Percentiles rank a stretch among this genome's conserved stretches.
Evolutionary conservation across 2,329 filamentous ascomycete species (phyloP).

Genomic region (Alternaria triticimaculans): DNA sequence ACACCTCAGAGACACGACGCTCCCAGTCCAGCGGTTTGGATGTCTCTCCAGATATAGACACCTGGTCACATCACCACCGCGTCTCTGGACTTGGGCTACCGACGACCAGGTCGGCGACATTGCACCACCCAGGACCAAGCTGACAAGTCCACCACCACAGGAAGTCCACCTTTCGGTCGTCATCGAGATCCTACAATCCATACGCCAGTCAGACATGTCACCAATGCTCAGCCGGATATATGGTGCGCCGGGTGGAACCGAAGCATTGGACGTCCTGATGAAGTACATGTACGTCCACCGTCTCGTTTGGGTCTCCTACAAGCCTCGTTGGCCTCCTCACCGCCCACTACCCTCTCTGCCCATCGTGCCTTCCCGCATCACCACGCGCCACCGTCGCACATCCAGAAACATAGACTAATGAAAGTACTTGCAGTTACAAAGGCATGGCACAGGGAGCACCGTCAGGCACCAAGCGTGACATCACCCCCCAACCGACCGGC

Average conservation of each 20-base stretch:
- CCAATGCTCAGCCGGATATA: conserved; percentile 85
- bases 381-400: not conserved
- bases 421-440: conserved; percentile 71
- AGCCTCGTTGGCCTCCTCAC: too few species aligned
- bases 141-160: conserved; percentile 56
- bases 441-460: conserved; percentile 69
- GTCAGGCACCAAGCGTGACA: conserved; percentile 45
- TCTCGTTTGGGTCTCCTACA: not conserved
- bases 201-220: conserved; percentile 95
- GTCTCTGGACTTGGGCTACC: conserved; percentile 32
- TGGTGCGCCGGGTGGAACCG: conserved; percentile 76
- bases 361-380: not conserved
- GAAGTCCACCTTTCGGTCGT: conserved; percentile 87
- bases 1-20: not conserved
- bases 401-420: conserved; percentile 21
- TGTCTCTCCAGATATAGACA: conserved; percentile 32
- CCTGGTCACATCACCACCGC: conserved; percentile 28
- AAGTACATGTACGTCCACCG: conserved; percentile 82
- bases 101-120: conserved; percentile 27
- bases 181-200: conserved; percentile 91
- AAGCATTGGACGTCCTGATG: conserved; percentile 91
- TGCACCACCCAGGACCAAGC: conserved; percentile 28
- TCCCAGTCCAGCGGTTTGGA: conserved; percentile 12
- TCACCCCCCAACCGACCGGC: conserved; percentile 80
- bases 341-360: not conserved